Percentiles rank a stretch among this genome's conserved stretches.
Conservation (phyloP, 2,329 filamentous ascomycete species). For the Cladophialophora immunda region DNA sequence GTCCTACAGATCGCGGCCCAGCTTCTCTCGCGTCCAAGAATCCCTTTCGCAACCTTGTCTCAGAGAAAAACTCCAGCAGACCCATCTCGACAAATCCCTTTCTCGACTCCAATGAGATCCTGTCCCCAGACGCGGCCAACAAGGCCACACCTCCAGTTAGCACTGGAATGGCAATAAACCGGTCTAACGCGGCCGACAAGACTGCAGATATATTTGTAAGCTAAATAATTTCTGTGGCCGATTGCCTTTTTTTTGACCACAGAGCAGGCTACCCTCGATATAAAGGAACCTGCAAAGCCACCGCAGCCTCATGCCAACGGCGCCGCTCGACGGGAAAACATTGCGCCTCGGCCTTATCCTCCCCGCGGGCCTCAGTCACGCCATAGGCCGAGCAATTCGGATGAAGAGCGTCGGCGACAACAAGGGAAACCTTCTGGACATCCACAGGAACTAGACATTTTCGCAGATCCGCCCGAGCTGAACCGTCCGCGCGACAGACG, state of each 20-base stretch:
- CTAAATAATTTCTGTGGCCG: not conserved
- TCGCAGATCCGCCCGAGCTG: constrained; percentile 54
- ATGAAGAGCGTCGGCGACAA: constrained; percentile 42
- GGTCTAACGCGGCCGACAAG: constrained; percentile 17
- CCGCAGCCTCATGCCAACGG: constrained; percentile 39
- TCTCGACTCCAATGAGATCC: constrained; percentile 57
- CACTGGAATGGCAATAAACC: constrained; percentile 6
- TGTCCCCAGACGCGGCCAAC: constrained; percentile 25
- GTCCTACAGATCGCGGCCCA: constrained; percentile 36
- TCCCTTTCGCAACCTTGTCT: constrained; percentile 58
- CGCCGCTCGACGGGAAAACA: constrained; percentile 46
- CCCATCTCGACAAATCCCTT: constrained; percentile 69
- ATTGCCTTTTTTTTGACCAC: constrained; percentile 14
- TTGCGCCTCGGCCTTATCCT: constrained; percentile 39
- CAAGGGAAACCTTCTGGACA: constrained; percentile 49
- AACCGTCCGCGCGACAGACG: constrained; percentile 52
- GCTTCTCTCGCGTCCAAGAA: constrained; percentile 54
- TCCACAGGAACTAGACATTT: constrained; percentile 55
- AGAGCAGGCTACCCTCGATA: constrained; percentile 26
- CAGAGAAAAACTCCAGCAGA: constrained; percentile 44
- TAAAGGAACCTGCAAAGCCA: constrained; percentile 37
- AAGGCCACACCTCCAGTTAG: constrained; percentile 12
- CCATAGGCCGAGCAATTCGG: constrained; percentile 47
- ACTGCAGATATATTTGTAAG: constrained; percentile 37
- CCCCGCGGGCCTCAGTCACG: constrained; percentile 39